Conservation (phyloP, 208 protist genomes). For the Zelonia costaricensis region DNA sequence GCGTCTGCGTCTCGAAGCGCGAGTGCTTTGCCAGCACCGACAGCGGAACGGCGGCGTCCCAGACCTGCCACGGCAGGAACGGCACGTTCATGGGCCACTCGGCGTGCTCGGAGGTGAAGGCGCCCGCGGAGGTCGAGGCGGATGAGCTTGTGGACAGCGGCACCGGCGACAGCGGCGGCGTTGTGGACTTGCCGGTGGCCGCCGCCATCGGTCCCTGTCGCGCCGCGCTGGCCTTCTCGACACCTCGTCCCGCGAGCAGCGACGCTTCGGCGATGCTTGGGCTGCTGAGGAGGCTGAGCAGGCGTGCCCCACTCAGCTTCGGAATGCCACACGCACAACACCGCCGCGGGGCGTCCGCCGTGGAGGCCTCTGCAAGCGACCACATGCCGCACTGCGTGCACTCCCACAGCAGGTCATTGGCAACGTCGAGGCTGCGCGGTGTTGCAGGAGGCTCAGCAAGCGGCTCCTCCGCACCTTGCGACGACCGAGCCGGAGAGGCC, state of each 20-base stretch:
- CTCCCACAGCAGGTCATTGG: conserved; percentile 73
- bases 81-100: conserved; percentile 87
- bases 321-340: conserved; percentile 58
- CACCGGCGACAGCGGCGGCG: background rate
- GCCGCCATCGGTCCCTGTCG: background rate
- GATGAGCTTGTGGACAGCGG: background rate
- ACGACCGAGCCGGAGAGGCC: no score
- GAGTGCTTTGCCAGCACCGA: conserved; percentile 55
- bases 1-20: conserved; percentile 68
- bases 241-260: conserved; percentile 13
- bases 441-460: background rate
- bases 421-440: background rate
- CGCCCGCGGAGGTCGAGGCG: background rate
- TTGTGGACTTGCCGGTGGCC: background rate
- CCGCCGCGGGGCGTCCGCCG: conserved; percentile 24
- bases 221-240: background rate
- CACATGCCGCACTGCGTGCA: conserved; percentile 86
- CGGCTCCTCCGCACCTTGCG: no score
- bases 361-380: conserved; percentile 36
- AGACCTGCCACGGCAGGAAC: conserved; percentile 89
- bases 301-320: conserved; percentile 43
- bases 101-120: conserved; percentile 39
- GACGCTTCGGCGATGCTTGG: conserved; percentile 18
- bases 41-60: conserved; percentile 78
- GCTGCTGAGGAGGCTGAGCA: conserved; percentile 31